Conservation (phyloP, 1,284 basidiomycete genomes). For the Volvariella volvacea region DNA sequence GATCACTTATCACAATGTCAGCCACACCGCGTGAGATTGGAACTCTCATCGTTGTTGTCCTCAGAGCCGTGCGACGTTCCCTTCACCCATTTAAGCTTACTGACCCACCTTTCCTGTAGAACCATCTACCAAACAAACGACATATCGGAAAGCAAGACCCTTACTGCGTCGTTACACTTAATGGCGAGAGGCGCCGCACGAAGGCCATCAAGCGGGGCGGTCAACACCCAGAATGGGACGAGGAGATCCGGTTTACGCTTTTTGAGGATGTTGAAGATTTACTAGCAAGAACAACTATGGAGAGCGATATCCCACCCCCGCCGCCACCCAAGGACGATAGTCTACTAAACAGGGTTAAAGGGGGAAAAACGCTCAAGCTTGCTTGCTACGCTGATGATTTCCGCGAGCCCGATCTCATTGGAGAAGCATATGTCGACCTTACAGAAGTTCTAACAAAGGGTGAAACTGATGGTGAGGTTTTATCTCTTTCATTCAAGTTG, state of each 20-base stretch:
- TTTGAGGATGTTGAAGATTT: conserved; percentile 75
- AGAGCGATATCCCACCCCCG: conserved; percentile 51
- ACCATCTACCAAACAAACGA: conserved; percentile 89
- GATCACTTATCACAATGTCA: conserved; percentile 31
- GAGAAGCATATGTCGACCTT: conserved; percentile 84
- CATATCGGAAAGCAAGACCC: conserved; percentile 98
- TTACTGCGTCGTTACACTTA: conserved; percentile 79
- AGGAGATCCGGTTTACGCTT: conserved; percentile 92
- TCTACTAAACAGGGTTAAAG: conserved; percentile 56
- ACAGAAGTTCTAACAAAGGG: conserved; percentile 90
- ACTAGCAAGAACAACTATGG: conserved; percentile 40
- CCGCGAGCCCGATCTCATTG: conserved; percentile 93
- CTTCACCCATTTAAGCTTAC: conserved; percentile 8
- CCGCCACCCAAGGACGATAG: conserved; percentile 49
- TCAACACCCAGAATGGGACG: conserved; percentile 98
- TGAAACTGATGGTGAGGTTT: conserved; percentile 85
- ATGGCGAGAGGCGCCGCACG: conserved; percentile 78
- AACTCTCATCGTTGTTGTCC: conserved; percentile 90
- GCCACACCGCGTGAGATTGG: conserved; percentile 72
- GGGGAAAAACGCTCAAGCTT: conserved; percentile 74
- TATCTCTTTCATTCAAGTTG: not conserved
- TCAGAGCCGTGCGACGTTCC: conserved; percentile 78
- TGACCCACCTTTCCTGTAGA: conserved; percentile 37
- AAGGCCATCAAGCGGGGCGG: conserved; percentile 93
- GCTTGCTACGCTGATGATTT: conserved; percentile 94